Conservation (phyloP, 257 asterid genomes). For the Ophiorrhiza pumila region DNA sequence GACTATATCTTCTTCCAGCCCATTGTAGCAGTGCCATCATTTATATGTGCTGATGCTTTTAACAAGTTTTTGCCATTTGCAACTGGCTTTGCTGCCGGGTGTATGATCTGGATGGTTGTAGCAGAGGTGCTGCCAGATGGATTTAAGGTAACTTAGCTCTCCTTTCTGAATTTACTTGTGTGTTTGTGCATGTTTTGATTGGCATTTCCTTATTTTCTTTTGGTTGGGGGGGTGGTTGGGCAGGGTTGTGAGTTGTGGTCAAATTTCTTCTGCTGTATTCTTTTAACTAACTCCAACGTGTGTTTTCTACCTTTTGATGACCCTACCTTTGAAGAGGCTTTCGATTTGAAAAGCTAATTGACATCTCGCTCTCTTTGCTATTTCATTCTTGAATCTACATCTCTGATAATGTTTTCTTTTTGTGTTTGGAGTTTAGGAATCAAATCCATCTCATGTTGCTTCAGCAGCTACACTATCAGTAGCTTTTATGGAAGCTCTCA, state of each 20-base stretch:
- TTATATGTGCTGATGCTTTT: conserved; percentile 91
- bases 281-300: not conserved
- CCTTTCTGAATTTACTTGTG: not conserved
- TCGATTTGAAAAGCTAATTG: not conserved
- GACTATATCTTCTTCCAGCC: conserved; percentile 55
- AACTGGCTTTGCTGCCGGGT: conserved; percentile 99
- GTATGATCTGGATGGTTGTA: conserved; percentile 99
- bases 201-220: not conserved
- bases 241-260: not conserved
- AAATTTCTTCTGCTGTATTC: not conserved
- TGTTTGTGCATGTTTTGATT: not conserved
- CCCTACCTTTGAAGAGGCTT: too few relatives aligned
- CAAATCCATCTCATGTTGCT: conserved; percentile 90
- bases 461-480: conserved; percentile 95
- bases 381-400: not conserved
- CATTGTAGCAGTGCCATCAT: conserved; percentile 96
- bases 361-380: not conserved
- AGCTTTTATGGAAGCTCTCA: conserved; percentile 90
- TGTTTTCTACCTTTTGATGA: not conserved
- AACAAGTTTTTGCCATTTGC: conserved; percentile 95
- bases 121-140: conserved; percentile 98
- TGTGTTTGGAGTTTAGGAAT: conserved; percentile 44
- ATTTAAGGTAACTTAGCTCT: conserved; percentile 59
- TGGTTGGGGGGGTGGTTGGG: not conserved
- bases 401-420: not conserved